These are phyloP conservation scores for Massariosphaeria phaeospora DNA, from an alignment of 495 filamentous ascomycete genomes.

Conservation along the genomic window DNA sequence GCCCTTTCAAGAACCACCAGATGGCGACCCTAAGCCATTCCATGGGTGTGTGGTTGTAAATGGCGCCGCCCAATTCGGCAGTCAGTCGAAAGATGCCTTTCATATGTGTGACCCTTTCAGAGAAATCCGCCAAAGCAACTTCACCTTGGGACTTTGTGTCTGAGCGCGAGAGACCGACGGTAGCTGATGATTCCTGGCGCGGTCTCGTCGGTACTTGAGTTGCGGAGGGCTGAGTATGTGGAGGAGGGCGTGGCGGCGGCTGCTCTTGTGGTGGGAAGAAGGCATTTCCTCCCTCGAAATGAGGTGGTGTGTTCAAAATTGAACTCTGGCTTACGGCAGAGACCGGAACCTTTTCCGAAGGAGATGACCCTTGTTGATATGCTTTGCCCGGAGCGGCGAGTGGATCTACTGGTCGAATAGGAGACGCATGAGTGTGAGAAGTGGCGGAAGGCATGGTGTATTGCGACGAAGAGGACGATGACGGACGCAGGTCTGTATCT, in stretches of 20 bases:
- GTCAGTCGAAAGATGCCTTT: constrained; percentile 64
- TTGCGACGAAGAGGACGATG: constrained; percentile 22
- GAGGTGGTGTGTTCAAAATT: constrained; percentile 15
- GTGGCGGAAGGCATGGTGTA: constrained; percentile 22
- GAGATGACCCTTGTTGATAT: constrained; percentile 1
- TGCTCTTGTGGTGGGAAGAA: not conserved
- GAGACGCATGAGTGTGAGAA: constrained; percentile 10
- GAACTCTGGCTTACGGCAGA: constrained; percentile 7
- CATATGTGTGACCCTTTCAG: constrained; percentile 59
- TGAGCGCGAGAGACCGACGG: constrained; percentile 14
- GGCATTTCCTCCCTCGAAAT: constrained; percentile 5
- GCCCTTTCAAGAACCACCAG: constrained; percentile 87
- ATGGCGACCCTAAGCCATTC: constrained; percentile 65
- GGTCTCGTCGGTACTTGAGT: not conserved
- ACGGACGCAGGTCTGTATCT: constrained; percentile 21
- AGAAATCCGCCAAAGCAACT: constrained; percentile 63
- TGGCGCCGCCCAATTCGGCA: constrained; percentile 62
- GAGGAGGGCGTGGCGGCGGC: constrained; percentile 8
- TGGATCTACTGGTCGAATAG: not conserved
- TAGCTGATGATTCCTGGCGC: not conserved
- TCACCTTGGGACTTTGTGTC: constrained; percentile 47
- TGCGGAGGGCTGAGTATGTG: constrained; percentile 4
- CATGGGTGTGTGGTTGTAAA: constrained; percentile 53
- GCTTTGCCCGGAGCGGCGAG: not conserved
- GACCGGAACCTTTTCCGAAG: not conserved